Evolutionary conservation across 306 rosid genomes (phyloP).

Genomic region (Oxytropis ochrocephala): DNA sequence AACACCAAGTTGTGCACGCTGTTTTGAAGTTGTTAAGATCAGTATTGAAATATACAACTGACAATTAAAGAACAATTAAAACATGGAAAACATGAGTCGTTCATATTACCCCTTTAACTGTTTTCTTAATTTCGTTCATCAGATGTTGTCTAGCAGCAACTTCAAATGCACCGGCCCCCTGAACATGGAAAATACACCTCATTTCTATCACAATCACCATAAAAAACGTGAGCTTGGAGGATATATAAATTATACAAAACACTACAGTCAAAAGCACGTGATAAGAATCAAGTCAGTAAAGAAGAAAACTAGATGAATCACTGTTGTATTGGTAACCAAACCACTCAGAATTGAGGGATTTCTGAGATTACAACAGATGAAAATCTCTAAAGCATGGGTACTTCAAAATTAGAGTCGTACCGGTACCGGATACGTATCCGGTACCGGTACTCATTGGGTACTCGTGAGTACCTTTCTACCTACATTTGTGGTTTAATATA

Average conservation of each 20-base stretch:
- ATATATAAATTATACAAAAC: not conserved
- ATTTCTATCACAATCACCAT: constrained; percentile 19
- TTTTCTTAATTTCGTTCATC: constrained; percentile 79
- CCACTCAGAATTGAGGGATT: no score
- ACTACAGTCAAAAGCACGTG: not conserved
- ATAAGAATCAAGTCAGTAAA: no score
- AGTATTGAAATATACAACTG: not conserved
- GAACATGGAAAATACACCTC: constrained; percentile 14
- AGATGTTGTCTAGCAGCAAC: constrained; percentile 90
- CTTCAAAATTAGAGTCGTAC: no score
- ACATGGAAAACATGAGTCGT: not conserved
- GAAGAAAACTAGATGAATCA: no score
- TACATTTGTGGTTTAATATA: no score
- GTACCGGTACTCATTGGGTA: no score
- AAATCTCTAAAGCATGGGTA: no score
- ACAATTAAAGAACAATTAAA: not conserved
- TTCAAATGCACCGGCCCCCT: constrained; percentile 99
- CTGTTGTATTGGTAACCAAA: no score
- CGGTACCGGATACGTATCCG: no score
- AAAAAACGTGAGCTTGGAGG: constrained; percentile 3
- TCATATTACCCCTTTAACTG: constrained; percentile 81
- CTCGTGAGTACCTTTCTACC: no score
- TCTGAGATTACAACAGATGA: no score
- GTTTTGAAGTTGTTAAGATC: constrained; percentile 31
- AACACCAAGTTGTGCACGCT: constrained; percentile 98